Evolutionary conservation across 345 rosid genomes (phyloP).

Genomic region (Erucastrum elatum): DNA sequence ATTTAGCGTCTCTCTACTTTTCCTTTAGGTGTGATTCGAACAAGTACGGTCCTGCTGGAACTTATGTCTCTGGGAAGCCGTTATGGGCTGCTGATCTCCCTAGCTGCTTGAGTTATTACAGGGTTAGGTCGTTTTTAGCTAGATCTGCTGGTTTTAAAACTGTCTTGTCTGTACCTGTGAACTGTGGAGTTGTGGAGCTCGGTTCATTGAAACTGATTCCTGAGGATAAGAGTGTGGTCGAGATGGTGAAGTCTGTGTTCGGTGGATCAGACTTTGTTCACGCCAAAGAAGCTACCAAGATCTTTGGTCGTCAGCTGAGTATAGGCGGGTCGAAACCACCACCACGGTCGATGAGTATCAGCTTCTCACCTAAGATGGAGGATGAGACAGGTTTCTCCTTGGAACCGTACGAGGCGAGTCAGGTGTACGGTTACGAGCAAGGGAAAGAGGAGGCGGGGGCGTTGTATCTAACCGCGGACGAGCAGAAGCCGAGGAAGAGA

Average conservation of each 20-base stretch:
- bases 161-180: constrained; percentile 64
- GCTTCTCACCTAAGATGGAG: constrained; percentile 81
- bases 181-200: constrained; percentile 83
- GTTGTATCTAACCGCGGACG: constrained; percentile 57
- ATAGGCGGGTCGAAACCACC: constrained; percentile 66
- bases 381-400: constrained; percentile 66
- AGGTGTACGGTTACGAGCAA: constrained; percentile 59
- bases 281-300: constrained; percentile 63
- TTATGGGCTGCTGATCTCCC: constrained; percentile 65
- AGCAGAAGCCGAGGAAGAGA: constrained; percentile 88
- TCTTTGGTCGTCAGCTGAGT: constrained; percentile 82
- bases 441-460: constrained; percentile 57
- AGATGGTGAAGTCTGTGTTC: constrained; percentile 57
- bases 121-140: constrained; percentile 69
- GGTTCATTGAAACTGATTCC: constrained; percentile 70
- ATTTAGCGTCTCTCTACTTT: constrained; percentile 67
- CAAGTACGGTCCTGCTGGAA: constrained; percentile 59
- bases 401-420: constrained; percentile 57
- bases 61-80: constrained; percentile 56
- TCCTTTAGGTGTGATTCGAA: constrained; percentile 56
- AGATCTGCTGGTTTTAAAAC: constrained; percentile 79
- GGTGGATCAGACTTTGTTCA: constrained; percentile 58
- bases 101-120: constrained; percentile 59
- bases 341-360: constrained; percentile 66
- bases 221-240: constrained; percentile 60